These are phyloP conservation scores for Hevea brasiliensis DNA, from an alignment of 345 rosid genomes.

Conservation along the genomic window DNA sequence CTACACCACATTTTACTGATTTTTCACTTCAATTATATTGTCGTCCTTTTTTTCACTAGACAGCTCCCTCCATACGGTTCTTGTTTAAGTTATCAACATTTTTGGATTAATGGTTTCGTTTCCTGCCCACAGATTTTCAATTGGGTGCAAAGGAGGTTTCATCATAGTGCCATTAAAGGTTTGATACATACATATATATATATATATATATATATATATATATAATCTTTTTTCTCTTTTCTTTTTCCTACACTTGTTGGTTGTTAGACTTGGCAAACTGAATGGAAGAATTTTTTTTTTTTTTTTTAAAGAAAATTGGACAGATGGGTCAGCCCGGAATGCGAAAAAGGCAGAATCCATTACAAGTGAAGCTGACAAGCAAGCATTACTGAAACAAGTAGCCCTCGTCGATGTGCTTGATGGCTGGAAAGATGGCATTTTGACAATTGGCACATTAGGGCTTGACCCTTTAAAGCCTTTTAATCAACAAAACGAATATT, in stretches of 20 bases:
- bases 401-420: conserved; percentile 68
- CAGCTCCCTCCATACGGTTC: neutral
- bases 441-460: conserved; percentile 90
- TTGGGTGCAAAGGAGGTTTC: conserved; percentile 81
- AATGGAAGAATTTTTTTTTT: neutral
- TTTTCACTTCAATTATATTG: too few species aligned
- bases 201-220: too few species aligned
- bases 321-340: conserved; percentile 47
- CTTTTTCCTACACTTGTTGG: neutral
- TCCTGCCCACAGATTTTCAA: conserved; percentile 62
- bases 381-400: conserved; percentile 63
- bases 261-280: neutral
- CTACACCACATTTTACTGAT: too few species aligned
- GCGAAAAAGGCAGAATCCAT: conserved; percentile 53
- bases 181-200: conserved; percentile 12
- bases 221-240: neutral
- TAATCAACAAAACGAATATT: conserved; percentile 28
- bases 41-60: too few species aligned
- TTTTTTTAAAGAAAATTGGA: too few species aligned
- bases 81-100: neutral
- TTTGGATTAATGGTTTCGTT: conserved; percentile 11
- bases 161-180: conserved; percentile 67
- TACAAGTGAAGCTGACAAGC: conserved; percentile 53
- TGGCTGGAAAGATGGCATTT: conserved; percentile 76
- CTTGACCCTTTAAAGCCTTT: conserved; percentile 55